phyloP scores from a whole-genome alignment of 768 basidiomycete species.

The Candolleomyces efflorescens region DNA sequence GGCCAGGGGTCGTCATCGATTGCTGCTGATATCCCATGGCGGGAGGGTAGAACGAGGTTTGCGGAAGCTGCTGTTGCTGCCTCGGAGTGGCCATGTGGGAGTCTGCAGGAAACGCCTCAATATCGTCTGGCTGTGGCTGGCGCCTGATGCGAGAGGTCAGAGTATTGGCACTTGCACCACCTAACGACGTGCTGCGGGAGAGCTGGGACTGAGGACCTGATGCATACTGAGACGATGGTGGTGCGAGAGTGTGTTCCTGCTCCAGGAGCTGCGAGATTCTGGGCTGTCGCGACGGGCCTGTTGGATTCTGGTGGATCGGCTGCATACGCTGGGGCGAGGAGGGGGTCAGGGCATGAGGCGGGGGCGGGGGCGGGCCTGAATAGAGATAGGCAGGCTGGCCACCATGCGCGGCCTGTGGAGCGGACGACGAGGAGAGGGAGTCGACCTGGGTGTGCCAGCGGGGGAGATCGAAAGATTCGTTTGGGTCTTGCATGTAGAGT shows the following conservation, averaged over 20 bases:
- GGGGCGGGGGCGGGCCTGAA: constrained; percentile 51
- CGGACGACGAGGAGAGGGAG: constrained; percentile 38
- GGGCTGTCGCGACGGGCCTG: constrained; percentile 44
- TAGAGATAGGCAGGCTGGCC: constrained; percentile 52
- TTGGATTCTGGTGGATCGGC: constrained; percentile 45
- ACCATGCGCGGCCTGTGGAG: constrained; percentile 47
- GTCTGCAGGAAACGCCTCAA: constrained; percentile 48
- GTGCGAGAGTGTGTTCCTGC: constrained; percentile 47
- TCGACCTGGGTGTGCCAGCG: constrained; percentile 64
- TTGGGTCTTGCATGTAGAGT: constrained; percentile 71
- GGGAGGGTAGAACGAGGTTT: constrained; percentile 53
- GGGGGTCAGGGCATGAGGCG: constrained; percentile 35
- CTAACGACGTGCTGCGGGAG: constrained; percentile 65
- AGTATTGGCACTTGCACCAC: constrained; percentile 38
- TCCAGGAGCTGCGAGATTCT: constrained; percentile 66
- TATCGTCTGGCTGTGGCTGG: constrained; percentile 67
- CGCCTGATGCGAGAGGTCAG: constrained; percentile 42
- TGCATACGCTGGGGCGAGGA: constrained; percentile 45
- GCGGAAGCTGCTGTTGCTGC: constrained; percentile 38
- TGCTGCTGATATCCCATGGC: constrained; percentile 56
- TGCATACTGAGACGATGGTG: constrained; percentile 45
- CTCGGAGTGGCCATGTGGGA: constrained; percentile 30
- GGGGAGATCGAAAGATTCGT: constrained; percentile 83
- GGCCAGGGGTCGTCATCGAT: constrained; percentile 22
- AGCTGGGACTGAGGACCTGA: constrained; percentile 50